These are phyloP conservation scores for Ophiostoma himal-ulmi DNA, from an alignment of 2,329 filamentous ascomycete species.

Conservation along the genomic window DNA sequence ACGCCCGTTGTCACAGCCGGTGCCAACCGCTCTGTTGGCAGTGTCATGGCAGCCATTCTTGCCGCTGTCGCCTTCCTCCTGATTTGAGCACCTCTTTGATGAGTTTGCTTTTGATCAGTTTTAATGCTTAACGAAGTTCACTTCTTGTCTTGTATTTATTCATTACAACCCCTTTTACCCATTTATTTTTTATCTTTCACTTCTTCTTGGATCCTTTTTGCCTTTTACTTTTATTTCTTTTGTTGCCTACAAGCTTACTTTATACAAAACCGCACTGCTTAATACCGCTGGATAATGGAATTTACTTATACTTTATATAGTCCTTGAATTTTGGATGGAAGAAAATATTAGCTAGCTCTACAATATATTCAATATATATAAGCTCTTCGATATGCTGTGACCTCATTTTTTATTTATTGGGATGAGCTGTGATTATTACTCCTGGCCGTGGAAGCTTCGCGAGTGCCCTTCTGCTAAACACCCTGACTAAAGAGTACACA, in stretches of 20 bases:
- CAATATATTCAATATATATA: constrained; percentile 6
- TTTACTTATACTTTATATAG: background rate
- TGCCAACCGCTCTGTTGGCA: constrained; percentile 48
- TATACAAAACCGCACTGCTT: background rate
- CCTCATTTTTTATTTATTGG: no score
- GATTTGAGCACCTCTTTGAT: constrained; percentile 39
- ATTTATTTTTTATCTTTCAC: background rate
- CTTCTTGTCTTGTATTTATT: constrained; percentile 11
- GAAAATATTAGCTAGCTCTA: background rate
- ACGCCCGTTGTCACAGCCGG: constrained; percentile 40
- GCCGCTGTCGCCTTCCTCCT: constrained; percentile 47
- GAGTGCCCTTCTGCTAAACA: no score
- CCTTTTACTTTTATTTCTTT: background rate
- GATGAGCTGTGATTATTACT: no score
- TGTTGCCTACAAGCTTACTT: background rate
- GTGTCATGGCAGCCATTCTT: constrained; percentile 45
- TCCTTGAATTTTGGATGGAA: background rate
- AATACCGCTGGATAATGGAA: background rate
- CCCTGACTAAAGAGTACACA: no score
- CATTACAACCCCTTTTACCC: background rate
- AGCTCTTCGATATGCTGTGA: no score
- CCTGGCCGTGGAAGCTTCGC: no score
- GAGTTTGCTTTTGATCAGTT: background rate
- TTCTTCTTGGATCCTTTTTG: background rate
- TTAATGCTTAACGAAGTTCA: constrained; percentile 8